Evolutionary conservation across 768 basidiomycete species (phyloP), one percentile per base, ranked within the genome.

Genomic region (Pisolithus albus): DNA sequence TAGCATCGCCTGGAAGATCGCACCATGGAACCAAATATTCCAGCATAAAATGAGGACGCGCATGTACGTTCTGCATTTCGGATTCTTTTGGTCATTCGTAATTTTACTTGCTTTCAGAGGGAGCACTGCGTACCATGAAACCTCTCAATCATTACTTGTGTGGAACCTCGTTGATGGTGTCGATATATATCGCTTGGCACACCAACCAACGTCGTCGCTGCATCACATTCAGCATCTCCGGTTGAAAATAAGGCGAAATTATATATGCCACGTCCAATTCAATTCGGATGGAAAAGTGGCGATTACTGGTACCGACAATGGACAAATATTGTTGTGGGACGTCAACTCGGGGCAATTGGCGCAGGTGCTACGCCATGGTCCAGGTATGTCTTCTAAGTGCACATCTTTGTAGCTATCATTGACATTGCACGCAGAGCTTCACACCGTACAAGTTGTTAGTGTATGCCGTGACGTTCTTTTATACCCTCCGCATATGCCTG

Each of bases 111-210:
- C 8, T 7, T 32, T 8, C 10, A 51, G 50, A 7, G 50, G 50
- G 19, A 15, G 30, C 26, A 24, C 42, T 4, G n/a, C 50, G 7
- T 51, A 42, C 26, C 28, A 44, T 34, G 28, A 42, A 15, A 3
- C 16, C 11, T 32, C 40, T 5, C 13, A 26, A 18, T 16, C 18
- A 9, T 41, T 51, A 19, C 50, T 51, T 16, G 30, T 51, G 19
- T 51, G 41, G 50, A 51, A 51, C 18, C 41, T 51, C 2, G 21
- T 28, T 5, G 42, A 51, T 44, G 50, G 50, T 7, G 13, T 24
- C 8, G 41, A 51, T 13, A 43, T 51, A 43, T 51, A 51, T 34
- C 41, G 13, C 6, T 18, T 51, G 10, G 43, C 15, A 13, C 11
- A 44, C 16, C 21, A 47, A 16, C 47, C 24, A 13, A 13, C 34